These are phyloP conservation scores for Sutorius eximius DNA, from an alignment of 1,284 basidiomycete species.

Conservation along the genomic window DNA sequence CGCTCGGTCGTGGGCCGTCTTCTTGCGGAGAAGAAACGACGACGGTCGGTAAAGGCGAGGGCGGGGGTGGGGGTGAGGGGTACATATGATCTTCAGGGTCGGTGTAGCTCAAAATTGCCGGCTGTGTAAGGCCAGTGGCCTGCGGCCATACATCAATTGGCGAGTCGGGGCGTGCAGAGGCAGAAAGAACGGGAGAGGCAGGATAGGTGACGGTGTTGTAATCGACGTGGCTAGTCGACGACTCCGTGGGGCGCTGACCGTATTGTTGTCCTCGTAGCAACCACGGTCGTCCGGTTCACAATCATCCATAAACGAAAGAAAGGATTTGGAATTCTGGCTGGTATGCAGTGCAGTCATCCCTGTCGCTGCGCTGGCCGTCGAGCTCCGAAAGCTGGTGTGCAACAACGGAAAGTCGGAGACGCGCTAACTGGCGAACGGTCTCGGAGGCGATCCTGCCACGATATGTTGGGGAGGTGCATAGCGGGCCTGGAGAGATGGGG, in stretches of 20 bases:
- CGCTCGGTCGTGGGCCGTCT: slow-evolving; percentile 4
- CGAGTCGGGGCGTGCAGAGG: not conserved
- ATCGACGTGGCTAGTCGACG: not conserved
- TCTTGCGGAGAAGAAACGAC: slow-evolving; percentile 44
- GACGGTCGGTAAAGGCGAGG: slow-evolving; percentile 44
- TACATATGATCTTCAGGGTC: slow-evolving; percentile 19
- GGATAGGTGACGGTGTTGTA: not conserved
- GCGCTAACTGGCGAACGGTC: slow-evolving; percentile 4
- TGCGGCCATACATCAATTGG: slow-evolving; percentile 20
- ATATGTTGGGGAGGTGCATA: not conserved
- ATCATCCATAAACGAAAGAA: slow-evolving; percentile 27
- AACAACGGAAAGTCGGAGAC: slow-evolving; percentile 56
- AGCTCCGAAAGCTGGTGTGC: slow-evolving; percentile 61
- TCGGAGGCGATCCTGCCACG: slow-evolving; percentile 7
- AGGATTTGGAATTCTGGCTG: slow-evolving; percentile 28
- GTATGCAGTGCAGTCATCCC: slow-evolving; percentile 32
- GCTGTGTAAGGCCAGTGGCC: slow-evolving; percentile 6
- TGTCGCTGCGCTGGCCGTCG: slow-evolving; percentile 50
- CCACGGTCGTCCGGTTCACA: slow-evolving; percentile 20
- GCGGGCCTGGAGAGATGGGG: slow-evolving; percentile 14
- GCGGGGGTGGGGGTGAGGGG: slow-evolving; percentile 31
- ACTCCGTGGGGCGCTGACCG: slow-evolving; percentile 5
- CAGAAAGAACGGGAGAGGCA: not conserved
- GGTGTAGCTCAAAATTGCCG: slow-evolving; percentile 3
- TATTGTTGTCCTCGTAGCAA: slow-evolving; percentile 12